Conservation (phyloP, 2,329 filamentous ascomycete genomes). For the Monosporascus sp. region DNA sequence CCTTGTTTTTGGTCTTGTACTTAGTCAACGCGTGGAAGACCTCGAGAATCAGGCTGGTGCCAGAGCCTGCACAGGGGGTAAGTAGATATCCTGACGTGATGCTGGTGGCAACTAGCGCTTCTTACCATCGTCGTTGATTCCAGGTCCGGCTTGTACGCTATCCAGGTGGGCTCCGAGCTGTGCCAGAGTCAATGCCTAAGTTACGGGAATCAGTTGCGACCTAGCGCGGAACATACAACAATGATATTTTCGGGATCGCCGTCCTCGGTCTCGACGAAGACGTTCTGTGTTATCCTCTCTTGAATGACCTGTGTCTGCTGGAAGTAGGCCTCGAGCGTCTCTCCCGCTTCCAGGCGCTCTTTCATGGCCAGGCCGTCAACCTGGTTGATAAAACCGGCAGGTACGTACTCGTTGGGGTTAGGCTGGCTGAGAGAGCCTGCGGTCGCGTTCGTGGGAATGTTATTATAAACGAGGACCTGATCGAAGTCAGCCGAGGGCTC, state of each 20-base stretch:
- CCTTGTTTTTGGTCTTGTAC: slow-evolving; percentile 24
- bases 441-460: slow-evolving; percentile 30
- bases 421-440: slow-evolving; percentile 33
- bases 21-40: slow-evolving; percentile 17
- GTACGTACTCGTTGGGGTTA: slow-evolving; percentile 28
- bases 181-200: background rate
- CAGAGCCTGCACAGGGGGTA: slow-evolving; percentile 12
- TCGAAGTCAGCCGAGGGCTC: too few species aligned
- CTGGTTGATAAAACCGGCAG: slow-evolving; percentile 36
- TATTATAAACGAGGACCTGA: slow-evolving; percentile 35
- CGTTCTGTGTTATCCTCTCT: slow-evolving; percentile 18
- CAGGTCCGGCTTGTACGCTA: slow-evolving; percentile 25
- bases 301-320: slow-evolving; percentile 35
- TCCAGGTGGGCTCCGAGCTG: slow-evolving; percentile 26
- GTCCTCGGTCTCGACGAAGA: slow-evolving; percentile 28
- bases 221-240: slow-evolving; percentile 2
- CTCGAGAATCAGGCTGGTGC: slow-evolving; percentile 24
- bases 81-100: background rate
- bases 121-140: slow-evolving; percentile 27
- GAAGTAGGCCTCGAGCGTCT: slow-evolving; percentile 33
- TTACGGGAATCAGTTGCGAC: too few species aligned
- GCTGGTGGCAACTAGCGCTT: background rate
- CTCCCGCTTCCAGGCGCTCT: slow-evolving; percentile 29
- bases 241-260: slow-evolving; percentile 21
- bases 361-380: slow-evolving; percentile 36